Evolutionary conservation across 352 stramenopile genomes (phyloP), one percentile per base, ranked within the genome.

Genomic region (Globisporangium echinulatum): DNA sequence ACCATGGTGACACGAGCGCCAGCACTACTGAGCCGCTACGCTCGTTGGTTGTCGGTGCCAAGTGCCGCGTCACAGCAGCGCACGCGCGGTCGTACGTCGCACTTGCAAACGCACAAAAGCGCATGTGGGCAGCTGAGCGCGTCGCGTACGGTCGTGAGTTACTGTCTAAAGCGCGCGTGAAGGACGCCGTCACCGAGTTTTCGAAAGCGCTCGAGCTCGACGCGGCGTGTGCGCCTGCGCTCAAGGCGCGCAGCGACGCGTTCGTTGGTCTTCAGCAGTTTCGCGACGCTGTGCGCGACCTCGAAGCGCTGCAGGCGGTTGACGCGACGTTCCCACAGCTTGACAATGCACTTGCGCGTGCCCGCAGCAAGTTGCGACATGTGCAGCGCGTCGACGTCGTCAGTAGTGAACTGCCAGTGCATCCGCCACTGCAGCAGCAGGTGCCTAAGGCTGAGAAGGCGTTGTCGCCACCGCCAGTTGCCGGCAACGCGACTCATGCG

Each of bases 121-220:
- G 49, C 11, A 49, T 64, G 36, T 83, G 74, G 74, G 63, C 74
- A 0, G 46, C 66, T 8, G 74, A 83, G 46, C 64, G 70, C 10
- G 55, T 72, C 39, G 49, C 56, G 2, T 58, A 53, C 25, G 74
- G 62, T 0, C 53, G 73, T 36, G 56, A 72, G 38, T 61, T 83
- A 10, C 47, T 59, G 13, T 33, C 11, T 1, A 70, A 71, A 42
- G 60, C 58, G 17, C 63, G 64, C 8, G 7, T 67, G 6, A 71
- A 70, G 17, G 71, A 81, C n/a, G 66, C 69, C 0, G 8, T 79
- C 13, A 36, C 13, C 4, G 74, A 83, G 60, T 79, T 79, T 42
- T 54, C 59, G n/a, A 77, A 63, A 54, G 69, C 67, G 3, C 50
- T 83, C 1, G 65, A 66, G 50, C 60, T 83, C 10, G 61, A 81